Base-by-base conservation (phyloP, 305 asterid genomes). In the Solanum hybrid region DNA sequence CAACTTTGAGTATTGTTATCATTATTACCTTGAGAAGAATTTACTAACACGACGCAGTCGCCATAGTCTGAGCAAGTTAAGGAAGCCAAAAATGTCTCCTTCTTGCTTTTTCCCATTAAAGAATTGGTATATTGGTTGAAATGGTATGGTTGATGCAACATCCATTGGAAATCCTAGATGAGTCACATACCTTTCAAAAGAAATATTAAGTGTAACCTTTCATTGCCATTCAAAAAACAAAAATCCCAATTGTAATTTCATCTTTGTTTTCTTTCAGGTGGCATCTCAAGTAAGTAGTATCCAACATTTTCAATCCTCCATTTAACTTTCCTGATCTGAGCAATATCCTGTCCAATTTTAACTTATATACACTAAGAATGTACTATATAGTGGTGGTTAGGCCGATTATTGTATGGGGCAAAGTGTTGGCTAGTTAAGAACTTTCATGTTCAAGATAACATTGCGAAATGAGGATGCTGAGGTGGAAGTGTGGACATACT, bases 11-110 rank as follows among this genome's bases (percentile, higher is more conserved):
- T 81, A 42, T 40, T 60, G 51, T 1, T 60, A 17, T 27, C 8
- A 42, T 2, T 10, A 42, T 9, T 82, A 96, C 98, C 98, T 95
- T 66, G 99, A 96, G 93, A 97, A 97, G 89, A 97, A 92, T 86
- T 93, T 95, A 89, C 98, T 96, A 77, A 96, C 99, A 90, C 97
- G 98, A 89, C 97, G 91, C 17, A 97, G 98, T 88, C 99, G 94
- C 99, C 99, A 97, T 16, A 97, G 94, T 90, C 99, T 90, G 84
- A 97, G 99, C 94, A 97, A 93, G 94, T 97, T 97, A 91, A 97
- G 99, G 92, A 95, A 91, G 88, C 99, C 98, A 76, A 97, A 95
- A 86, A 90, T 94, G 3, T 93, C 93, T 22, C 95, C 95, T 0
- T 24, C 66, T 60, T 91, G 91, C 86, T 10, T 90, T 89, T 85